Percentiles rank a stretch among this genome's conserved stretches.
phyloP scores from a whole-genome alignment of 169 alveolate genomes.

The Babesia gibsoni region DNA sequence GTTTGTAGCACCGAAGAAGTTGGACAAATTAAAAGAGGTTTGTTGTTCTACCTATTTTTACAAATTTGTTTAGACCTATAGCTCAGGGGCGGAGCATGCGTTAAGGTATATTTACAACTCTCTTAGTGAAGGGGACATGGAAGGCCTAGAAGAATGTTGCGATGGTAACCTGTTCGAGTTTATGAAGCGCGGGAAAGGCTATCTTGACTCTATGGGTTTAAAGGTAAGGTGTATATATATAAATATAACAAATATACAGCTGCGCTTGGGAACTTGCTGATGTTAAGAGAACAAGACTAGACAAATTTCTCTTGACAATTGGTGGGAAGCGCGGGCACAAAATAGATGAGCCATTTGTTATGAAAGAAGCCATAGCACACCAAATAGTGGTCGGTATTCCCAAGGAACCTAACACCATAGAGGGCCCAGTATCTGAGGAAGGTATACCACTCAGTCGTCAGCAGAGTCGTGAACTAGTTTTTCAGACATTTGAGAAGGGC shows the following conservation, averaged over 20 bases:
- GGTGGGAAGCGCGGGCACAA: constrained; percentile 47
- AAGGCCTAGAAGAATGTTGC: constrained; percentile 16
- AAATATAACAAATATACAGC: background rate
- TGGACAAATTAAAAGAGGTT: constrained; percentile 30
- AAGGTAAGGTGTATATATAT: constrained; percentile 1
- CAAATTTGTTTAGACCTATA: background rate
- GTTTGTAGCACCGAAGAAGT: constrained; percentile 17
- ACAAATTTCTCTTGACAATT: constrained; percentile 31
- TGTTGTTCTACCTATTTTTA: background rate
- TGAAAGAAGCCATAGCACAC: constrained; percentile 35
- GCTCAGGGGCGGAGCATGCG: constrained; percentile 31
- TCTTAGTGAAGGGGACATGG: constrained; percentile 7
- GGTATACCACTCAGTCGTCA: constrained; percentile 5
- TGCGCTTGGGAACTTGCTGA: background rate
- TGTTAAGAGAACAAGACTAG: constrained; percentile 8
- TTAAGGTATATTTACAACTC: constrained; percentile 1
- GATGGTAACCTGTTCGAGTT: constrained; percentile 17
- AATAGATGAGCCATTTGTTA: background rate
- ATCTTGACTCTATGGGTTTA: constrained; percentile 28
- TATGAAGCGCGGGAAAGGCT: constrained; percentile 8
- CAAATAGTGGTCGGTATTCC: constrained; percentile 30
- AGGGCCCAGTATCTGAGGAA: background rate
- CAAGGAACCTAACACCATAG: background rate
- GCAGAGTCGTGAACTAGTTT: constrained; percentile 10
- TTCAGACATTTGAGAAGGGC: constrained; percentile 51